Evolutionary conservation across 129 eudicot species (phyloP).

Genomic region (Flaveria ramosissima): DNA sequence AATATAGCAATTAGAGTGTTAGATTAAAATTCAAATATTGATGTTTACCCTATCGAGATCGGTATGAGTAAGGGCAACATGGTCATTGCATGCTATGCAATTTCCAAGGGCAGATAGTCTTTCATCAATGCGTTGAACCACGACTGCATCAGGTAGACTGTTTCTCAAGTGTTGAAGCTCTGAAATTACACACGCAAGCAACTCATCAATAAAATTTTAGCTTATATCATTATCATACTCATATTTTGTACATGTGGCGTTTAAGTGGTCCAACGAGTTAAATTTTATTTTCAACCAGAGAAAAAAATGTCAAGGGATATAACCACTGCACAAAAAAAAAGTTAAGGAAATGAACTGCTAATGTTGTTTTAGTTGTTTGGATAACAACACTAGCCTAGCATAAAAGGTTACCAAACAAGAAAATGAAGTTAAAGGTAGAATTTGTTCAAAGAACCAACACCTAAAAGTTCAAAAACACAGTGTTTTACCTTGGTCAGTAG

Average conservation of each 20-base stretch:
- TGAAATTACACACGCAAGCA: constrained; percentile 12
- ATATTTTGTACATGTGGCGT: not conserved
- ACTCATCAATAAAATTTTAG: not conserved
- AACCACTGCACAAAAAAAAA: too few relatives aligned
- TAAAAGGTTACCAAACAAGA: not conserved
- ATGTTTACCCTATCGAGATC: constrained; percentile 83
- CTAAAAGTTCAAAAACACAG: not conserved
- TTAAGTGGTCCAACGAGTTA: not conserved
- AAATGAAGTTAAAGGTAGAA: not conserved
- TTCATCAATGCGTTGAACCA: constrained; percentile 90
- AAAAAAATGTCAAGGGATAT: not conserved
- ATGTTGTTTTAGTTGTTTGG: too few relatives aligned
- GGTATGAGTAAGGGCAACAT: constrained; percentile 91
- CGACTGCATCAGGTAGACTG: constrained; percentile 87
- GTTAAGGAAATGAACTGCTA: too few relatives aligned
- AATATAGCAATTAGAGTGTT: not conserved
- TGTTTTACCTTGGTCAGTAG: constrained; percentile 64
- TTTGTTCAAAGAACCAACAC: not conserved
- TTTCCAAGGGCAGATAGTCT: constrained; percentile 87
- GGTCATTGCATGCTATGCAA: constrained; percentile 98
- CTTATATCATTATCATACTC: not conserved
- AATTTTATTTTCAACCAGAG: not conserved
- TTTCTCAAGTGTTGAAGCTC: constrained; percentile 95
- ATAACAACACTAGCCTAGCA: too few relatives aligned
- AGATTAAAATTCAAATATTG: not conserved